phyloP scores from a whole-genome alignment of 1,284 basidiomycete genomes.

The Cutaneotrichosporon sp. region DNA sequence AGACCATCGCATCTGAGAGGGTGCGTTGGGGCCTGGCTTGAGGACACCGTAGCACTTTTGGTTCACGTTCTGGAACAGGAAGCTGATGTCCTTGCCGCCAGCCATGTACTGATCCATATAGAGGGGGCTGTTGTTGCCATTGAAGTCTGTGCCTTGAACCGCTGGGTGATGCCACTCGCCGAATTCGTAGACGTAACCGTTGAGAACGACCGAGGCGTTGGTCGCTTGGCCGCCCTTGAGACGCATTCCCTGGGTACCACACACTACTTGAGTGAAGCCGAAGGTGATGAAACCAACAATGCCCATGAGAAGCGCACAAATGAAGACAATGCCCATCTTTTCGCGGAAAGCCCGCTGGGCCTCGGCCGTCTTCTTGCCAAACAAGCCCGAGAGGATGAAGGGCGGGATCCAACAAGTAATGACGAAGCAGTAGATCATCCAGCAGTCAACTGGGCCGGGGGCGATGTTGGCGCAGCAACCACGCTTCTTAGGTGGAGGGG shows the following conservation, averaged over 20 bases:
- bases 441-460: slow-evolving; percentile 82
- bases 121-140: slow-evolving; percentile 75
- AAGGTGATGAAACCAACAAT: slow-evolving; percentile 97
- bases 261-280: slow-evolving; percentile 95
- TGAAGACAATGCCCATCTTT: slow-evolving; percentile 87
- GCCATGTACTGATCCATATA: slow-evolving; percentile 70
- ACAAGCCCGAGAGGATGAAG: slow-evolving; percentile 57
- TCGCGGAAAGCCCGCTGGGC: slow-evolving; percentile 92
- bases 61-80: slow-evolving; percentile 91
- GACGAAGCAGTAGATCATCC: slow-evolving; percentile 94
- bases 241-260: slow-evolving; percentile 70
- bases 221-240: slow-evolving; percentile 74
- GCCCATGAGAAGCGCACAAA: slow-evolving; percentile 80
- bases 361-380: slow-evolving; percentile 82
- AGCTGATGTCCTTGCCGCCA: slow-evolving; percentile 80
- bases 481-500: slow-evolving; percentile 12
- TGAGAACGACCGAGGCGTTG: slow-evolving; percentile 79
- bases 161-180: slow-evolving; percentile 76
- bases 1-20: slow-evolving; percentile 47
- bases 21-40: slow-evolving; percentile 59
- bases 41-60: slow-evolving; percentile 73
- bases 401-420: slow-evolving; percentile 79
- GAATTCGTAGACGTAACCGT: slow-evolving; percentile 91
- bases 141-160: slow-evolving; percentile 58
- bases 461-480: slow-evolving; percentile 49